A percentile compares a stretch with the other conserved stretches of the same genome.
Evolutionary conservation across 345 rosid species (phyloP).

Genomic region (Lepidium africanum): DNA sequence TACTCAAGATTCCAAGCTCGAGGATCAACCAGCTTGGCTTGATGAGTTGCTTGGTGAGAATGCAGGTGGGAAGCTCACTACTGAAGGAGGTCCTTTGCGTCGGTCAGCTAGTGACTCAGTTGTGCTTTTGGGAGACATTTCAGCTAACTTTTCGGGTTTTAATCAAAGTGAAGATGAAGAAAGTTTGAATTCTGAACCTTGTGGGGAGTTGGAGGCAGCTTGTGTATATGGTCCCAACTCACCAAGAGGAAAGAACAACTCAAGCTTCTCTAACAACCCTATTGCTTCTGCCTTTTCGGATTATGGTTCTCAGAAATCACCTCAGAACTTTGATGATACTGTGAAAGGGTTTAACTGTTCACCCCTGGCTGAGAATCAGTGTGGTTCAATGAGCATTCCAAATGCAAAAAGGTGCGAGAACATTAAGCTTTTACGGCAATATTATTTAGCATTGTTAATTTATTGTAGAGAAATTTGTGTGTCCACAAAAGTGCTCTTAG

Average conservation of each 20-base stretch:
- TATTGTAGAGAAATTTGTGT: neutral
- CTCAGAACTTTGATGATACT: constrained; percentile 37
- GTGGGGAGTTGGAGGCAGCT: constrained; percentile 46
- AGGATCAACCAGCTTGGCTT: constrained; percentile 60
- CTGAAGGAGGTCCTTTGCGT: constrained; percentile 37
- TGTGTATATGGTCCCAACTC: constrained; percentile 76
- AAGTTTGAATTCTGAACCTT: constrained; percentile 27
- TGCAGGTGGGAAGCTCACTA: constrained; percentile 30
- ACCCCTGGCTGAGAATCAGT: constrained; percentile 25
- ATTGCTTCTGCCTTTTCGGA: constrained; percentile 61
- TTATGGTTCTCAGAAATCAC: constrained; percentile 34
- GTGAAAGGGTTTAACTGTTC: constrained; percentile 30
- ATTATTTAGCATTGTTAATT: neutral
- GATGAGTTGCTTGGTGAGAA: constrained; percentile 46
- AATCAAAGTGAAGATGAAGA: constrained; percentile 30
- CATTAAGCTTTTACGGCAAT: neutral
- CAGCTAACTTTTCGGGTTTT: constrained; percentile 34
- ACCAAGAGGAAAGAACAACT: constrained; percentile 46
- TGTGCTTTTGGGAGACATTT: constrained; percentile 46
- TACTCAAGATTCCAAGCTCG: constrained; percentile 40
- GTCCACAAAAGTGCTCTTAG: neutral
- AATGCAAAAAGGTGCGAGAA: constrained; percentile 47
- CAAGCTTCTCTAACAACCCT: constrained; percentile 42
- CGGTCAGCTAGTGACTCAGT: constrained; percentile 74
- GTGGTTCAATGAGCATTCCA: constrained; percentile 23